phyloP scores from a whole-genome alignment of 345 rosid species.

The Cardamine occulta region DNA sequence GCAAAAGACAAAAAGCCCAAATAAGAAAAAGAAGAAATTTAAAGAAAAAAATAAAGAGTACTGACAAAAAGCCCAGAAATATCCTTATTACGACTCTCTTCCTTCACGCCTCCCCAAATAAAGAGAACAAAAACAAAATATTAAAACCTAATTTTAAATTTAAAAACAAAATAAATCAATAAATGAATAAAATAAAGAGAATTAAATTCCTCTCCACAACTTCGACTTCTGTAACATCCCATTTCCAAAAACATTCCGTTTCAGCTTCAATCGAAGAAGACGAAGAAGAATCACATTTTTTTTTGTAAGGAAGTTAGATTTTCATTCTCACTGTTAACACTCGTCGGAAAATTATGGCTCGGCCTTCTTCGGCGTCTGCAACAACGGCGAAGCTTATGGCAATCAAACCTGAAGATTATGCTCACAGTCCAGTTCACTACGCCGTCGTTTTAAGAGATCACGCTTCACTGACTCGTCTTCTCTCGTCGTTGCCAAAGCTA shows the following conservation, averaged over 20 bases:
- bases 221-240: slow-evolving; percentile 29
- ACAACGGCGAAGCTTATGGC: slow-evolving; percentile 49
- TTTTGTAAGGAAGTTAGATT: slow-evolving; percentile 1
- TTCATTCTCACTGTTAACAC: neutral
- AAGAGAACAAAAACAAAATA: slow-evolving; percentile 14
- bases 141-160: neutral
- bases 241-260: slow-evolving; percentile 35
- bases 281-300: slow-evolving; percentile 21
- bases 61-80: slow-evolving; percentile 49
- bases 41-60: slow-evolving; percentile 20
- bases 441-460: slow-evolving; percentile 83
- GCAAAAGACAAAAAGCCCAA: slow-evolving; percentile 46
- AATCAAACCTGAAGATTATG: slow-evolving; percentile 67
- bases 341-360: slow-evolving; percentile 50
- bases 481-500: slow-evolving; percentile 67
- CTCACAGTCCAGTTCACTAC: slow-evolving; percentile 84
- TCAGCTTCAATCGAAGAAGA: slow-evolving; percentile 40
- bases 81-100: slow-evolving; percentile 41
- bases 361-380: slow-evolving; percentile 48
- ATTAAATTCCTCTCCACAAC: slow-evolving; percentile 37
- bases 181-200: slow-evolving; percentile 24
- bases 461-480: slow-evolving; percentile 61
- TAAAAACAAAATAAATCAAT: neutral
- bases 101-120: slow-evolving; percentile 45
- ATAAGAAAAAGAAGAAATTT: slow-evolving; percentile 23